Base-by-base conservation (phyloP, 768 basidiomycete genomes). In the Psilocybe azurescens region DNA sequence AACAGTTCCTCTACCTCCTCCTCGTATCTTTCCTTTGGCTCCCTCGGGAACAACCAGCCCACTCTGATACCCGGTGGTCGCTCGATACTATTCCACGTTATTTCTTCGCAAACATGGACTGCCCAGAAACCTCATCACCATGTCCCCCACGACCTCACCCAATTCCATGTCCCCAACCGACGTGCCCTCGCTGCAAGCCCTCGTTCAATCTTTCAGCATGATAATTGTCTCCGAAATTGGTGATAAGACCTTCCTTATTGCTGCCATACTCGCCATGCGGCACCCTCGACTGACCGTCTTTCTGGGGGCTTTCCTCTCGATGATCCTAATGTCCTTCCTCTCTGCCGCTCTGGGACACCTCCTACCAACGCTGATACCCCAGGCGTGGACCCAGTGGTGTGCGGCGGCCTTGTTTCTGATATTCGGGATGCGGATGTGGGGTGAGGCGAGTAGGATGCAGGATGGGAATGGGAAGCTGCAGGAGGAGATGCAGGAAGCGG, bases 401-500 rank as follows among this genome's bases (percentile, higher is more conserved):
- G 94, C 97, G 0, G 89, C 91, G 0, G 74, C 88, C 1, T 84
- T 99, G 3, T 99, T 99, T 78, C 74, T 98, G 49, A 85, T 93
- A 1, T 99, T 99, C 75, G 97, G 97, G 4, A 78, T 80, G 53
- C 93, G 91, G 76, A 96, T 99, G 94, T 70, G 94, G 58, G 77
- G 89, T 71, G 97, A 99, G 73, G 96, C 88, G 3, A 78, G 87
- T 56, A 81, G 80, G 65, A 98, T 99, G 94, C 80, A 85, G 58
- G 77, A 79, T 0, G 94, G 92, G 5, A 89, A 78, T 56, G 89
- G 86, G 62, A 94, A 95, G 76, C 90, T 97, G 14, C 77, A 89
- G 69, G 96, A 98, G 74, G 97, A 99, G 76, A 93, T 98, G 90
- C 85, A 86, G 58, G 96, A 99, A 78, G 91, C 93, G n/a, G 90